Conservation (phyloP, 768 basidiomycete species). For the Suillus alpinus region DNA sequence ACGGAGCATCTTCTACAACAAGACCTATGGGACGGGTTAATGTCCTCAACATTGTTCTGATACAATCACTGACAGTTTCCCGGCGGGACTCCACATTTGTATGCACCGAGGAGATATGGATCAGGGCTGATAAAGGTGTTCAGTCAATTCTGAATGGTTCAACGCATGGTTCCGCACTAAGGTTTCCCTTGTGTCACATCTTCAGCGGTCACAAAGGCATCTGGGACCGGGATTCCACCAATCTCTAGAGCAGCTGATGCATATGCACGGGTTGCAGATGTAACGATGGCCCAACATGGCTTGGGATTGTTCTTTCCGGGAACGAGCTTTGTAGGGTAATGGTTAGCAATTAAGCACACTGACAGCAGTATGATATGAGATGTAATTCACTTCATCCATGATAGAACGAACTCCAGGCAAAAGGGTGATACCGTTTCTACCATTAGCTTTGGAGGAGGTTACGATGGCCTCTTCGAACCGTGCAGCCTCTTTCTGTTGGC, state of each 20-base stretch:
- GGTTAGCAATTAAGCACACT: constrained; percentile 29
- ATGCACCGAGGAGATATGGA: constrained; percentile 86
- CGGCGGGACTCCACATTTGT: constrained; percentile 61
- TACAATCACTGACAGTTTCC: constrained; percentile 48
- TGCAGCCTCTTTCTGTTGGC: constrained; percentile 57
- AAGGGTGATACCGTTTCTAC: constrained; percentile 59
- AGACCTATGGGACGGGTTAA: constrained; percentile 44
- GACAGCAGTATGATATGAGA: constrained; percentile 11
- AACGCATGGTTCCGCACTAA: constrained; percentile 34
- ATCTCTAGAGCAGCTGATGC: constrained; percentile 67
- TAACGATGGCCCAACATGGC: constrained; percentile 85
- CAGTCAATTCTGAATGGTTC: background rate
- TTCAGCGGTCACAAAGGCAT: constrained; percentile 79
- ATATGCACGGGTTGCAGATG: constrained; percentile 77
- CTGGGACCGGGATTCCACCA: constrained; percentile 66
- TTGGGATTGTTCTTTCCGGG: constrained; percentile 38
- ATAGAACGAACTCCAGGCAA: constrained; percentile 70
- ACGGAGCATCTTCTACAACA: constrained; percentile 91
- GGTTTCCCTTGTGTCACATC: constrained; percentile 85
- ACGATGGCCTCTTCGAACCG: constrained; percentile 83
- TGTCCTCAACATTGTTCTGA: constrained; percentile 18
- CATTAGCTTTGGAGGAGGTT: constrained; percentile 50
- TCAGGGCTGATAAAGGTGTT: constrained; percentile 55
- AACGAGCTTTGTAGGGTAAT: constrained; percentile 24
- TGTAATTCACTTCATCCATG: constrained; percentile 48